Evolutionary conservation across 768 basidiomycete genomes (phyloP), one percentile per base, ranked within the genome.

Genomic region (Sistotremastrum niveocremeum): DNA sequence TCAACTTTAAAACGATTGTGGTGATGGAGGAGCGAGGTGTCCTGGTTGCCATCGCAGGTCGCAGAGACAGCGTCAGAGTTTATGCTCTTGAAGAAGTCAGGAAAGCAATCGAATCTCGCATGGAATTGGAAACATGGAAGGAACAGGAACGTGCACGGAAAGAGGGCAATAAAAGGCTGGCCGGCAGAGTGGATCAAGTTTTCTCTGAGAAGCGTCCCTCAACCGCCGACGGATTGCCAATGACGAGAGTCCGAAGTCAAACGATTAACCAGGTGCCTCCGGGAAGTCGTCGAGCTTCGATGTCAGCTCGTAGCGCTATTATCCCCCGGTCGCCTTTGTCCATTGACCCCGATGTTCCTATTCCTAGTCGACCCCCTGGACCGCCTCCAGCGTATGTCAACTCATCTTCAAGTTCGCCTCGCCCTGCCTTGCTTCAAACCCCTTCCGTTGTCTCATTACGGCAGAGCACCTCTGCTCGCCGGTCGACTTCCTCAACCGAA

Each of bases 21-120:
- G 81, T 90, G 9, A 90, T 90, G 87, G 87, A 90, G 54, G 84
- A 89, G 56, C 81, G 87, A 32, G 87, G 86, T 5, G 85, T 90
- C 0, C 65, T 90, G n/a, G 87, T 90, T 6, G 86, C 87, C 8
- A 87, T 90, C 50, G 88, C 88, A 10, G 87, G 87, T 6, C 68
- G 87, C 50, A 67, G 87, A 53, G 85, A 89, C 51, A 86, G 87
- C 3, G 86, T 90, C 39, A 74, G 87, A 34, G 87, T 90, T 11
- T 90, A 90, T 60, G 87, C 87, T 11, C 67, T 90, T 10, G 86
- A 89, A 48, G 87, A 90, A 55, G 75, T 90, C 8, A 84, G 79
- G 60, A 84, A 80, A 57, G 82, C 80, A 3, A 79, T 90, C 5
- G 87, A 90, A 60, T 89, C 85, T 86, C 73, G 87, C 11, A 77